Evolutionary conservation across 2,329 filamentous ascomycete species (phyloP).

Genomic region (Pseudogymnoascus sp.): DNA sequence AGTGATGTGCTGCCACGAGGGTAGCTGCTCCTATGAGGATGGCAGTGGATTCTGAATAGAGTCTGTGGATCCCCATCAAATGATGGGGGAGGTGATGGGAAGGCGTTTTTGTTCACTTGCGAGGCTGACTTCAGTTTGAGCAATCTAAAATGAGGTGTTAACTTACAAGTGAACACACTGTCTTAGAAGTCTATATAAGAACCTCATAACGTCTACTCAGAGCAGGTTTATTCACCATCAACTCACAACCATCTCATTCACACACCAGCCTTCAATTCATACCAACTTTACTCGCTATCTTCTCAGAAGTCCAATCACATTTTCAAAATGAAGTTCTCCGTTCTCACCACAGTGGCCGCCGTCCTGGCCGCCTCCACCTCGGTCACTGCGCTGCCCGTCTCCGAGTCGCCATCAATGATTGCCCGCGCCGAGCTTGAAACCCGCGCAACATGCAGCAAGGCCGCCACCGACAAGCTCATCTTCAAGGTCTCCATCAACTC

Average conservation of each 20-base stretch:
- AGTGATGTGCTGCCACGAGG: not conserved
- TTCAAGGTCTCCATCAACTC: slow-evolving; percentile 34
- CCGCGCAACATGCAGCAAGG: not conserved
- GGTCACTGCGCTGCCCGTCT: not conserved
- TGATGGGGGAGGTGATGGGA: not conserved
- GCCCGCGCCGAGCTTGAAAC: not conserved
- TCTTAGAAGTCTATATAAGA: not conserved
- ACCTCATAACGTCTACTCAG: not conserved
- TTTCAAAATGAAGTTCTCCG: not conserved
- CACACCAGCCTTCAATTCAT: not conserved
- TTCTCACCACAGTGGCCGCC: not conserved
- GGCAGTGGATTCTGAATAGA: not conserved
- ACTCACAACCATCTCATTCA: not conserved
- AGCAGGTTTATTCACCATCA: not conserved
- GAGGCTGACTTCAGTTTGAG: not conserved
- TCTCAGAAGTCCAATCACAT: not conserved
- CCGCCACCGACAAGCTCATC: slow-evolving; percentile 38
- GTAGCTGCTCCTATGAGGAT: not conserved
- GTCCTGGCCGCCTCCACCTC: not conserved
- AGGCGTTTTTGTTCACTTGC: not conserved
- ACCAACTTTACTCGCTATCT: not conserved
- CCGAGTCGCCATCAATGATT: not conserved
- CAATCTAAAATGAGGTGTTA: not conserved
- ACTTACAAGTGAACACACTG: not conserved
- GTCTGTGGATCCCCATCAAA: not conserved